A percentile compares a stretch with the other conserved stretches of the same genome.
phyloP scores from a whole-genome alignment of 1,139 yeast species.

The Wickerhamomyces sp. region DNA sequence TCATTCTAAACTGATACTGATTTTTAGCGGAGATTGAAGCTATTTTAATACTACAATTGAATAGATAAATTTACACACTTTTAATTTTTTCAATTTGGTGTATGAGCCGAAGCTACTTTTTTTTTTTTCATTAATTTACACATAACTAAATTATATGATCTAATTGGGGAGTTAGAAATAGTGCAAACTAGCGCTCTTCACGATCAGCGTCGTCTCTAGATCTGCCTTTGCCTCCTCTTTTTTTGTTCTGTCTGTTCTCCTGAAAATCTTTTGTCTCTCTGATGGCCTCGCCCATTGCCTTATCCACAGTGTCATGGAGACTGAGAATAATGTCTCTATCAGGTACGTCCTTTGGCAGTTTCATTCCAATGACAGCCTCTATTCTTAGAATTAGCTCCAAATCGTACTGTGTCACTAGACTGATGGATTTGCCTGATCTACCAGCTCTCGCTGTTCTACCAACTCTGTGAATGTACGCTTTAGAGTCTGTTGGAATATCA shows the following conservation, averaged over 20 bases:
- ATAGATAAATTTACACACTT: too few relatives aligned
- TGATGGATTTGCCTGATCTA: constrained; percentile 85
- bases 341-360: constrained; percentile 78
- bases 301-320: constrained; percentile 82
- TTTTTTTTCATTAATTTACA: too few relatives aligned
- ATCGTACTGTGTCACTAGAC: constrained; percentile 93
- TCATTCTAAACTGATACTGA: too few relatives aligned
- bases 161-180: too few relatives aligned
- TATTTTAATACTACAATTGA: not conserved
- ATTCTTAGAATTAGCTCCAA: constrained; percentile 82
- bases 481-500: constrained; percentile 97
- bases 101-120: too few relatives aligned
- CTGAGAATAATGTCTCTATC: constrained; percentile 75
- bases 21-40: too few relatives aligned
- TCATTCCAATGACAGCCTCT: constrained; percentile 79
- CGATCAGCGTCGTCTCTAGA: constrained; percentile 42
- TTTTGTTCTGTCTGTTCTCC: constrained; percentile 38
- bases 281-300: constrained; percentile 88
- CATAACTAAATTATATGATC: too few relatives aligned
- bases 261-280: constrained; percentile 77
- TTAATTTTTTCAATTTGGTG: too few relatives aligned
- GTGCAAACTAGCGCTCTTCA: constrained; percentile 35
- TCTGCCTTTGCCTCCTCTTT: constrained; percentile 33
- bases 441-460: constrained; percentile 99
- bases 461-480: constrained; percentile 94